Conservation (phyloP, 106 monocot genomes). For the Allium sativum region DNA sequence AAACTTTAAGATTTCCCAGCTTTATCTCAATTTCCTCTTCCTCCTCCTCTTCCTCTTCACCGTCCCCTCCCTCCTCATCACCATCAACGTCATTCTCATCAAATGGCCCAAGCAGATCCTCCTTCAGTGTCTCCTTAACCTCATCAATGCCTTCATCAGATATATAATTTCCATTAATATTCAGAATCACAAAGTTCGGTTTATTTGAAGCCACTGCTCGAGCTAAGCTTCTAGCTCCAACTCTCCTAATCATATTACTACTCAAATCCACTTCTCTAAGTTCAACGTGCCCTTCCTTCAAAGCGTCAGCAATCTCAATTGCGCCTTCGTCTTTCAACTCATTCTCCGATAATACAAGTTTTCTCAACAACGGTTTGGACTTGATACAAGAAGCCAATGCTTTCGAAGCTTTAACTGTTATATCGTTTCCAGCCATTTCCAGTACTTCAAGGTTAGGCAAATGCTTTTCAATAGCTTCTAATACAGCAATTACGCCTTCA, state of each 20-base stretch:
- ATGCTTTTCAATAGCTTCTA: constrained; percentile 36
- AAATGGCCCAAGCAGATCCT: constrained; percentile 59
- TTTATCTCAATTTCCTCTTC: background rate
- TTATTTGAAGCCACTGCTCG: constrained; percentile 42
- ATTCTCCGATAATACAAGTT: constrained; percentile 67
- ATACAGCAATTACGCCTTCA: constrained; percentile 48
- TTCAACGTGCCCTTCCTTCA: constrained; percentile 32
- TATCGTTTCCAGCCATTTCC: constrained; percentile 83
- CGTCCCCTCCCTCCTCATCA: constrained; percentile 16
- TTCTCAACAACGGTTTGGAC: constrained; percentile 38
- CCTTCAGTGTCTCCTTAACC: constrained; percentile 70
- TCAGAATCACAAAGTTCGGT: constrained; percentile 50
- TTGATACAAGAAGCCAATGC: constrained; percentile 28
- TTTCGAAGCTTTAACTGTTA: constrained; percentile 37
- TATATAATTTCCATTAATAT: constrained; percentile 76
- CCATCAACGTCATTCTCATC: constrained; percentile 84
- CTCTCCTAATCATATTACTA: constrained; percentile 53
- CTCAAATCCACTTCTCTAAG: constrained; percentile 79
- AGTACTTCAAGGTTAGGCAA: constrained; percentile 41
- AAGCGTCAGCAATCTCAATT: constrained; percentile 45
- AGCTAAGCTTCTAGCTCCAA: constrained; percentile 67
- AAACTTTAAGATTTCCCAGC: constrained; percentile 7
- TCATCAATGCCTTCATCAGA: constrained; percentile 94
- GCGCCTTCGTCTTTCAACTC: constrained; percentile 86
- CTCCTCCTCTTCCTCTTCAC: background rate